A percentile compares a stretch with the other conserved stretches of the same genome.
These are phyloP conservation scores for Chara braunii DNA, from an alignment of 139 green algal genomes.

Conservation along the genomic window DNA sequence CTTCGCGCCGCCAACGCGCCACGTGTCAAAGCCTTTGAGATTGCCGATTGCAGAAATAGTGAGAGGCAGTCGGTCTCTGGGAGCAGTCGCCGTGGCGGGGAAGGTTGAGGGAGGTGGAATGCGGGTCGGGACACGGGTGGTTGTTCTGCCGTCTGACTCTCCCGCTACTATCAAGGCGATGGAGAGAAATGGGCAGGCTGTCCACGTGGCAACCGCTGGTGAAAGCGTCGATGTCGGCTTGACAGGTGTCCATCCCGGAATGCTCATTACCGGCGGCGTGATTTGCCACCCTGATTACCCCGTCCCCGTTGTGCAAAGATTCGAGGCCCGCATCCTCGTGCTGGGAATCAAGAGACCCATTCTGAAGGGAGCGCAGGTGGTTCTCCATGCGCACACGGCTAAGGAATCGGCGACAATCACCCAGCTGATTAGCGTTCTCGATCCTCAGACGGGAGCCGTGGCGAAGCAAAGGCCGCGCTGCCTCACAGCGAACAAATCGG, in stretches of 20 bases:
- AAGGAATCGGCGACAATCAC: slow-evolving; percentile 61
- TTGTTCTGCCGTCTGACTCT: slow-evolving; percentile 58
- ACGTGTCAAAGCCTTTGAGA: slow-evolving; percentile 12
- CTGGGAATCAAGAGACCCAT: slow-evolving; percentile 71
- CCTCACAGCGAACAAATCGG: slow-evolving; percentile 63
- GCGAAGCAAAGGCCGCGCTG: slow-evolving; percentile 54
- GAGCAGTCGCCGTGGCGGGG: slow-evolving; percentile 53
- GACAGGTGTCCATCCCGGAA: slow-evolving; percentile 46
- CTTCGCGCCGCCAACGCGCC: background rate
- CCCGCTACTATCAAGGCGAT: slow-evolving; percentile 48
- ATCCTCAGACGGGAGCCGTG: slow-evolving; percentile 64
- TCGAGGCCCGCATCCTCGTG: slow-evolving; percentile 67
- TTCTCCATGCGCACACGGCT: slow-evolving; percentile 63
- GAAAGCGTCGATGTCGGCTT: slow-evolving; percentile 71
- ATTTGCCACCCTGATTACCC: slow-evolving; percentile 70
- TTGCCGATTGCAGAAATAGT: slow-evolving; percentile 27
- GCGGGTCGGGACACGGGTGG: slow-evolving; percentile 41
- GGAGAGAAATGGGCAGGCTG: slow-evolving; percentile 11
- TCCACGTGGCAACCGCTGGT: slow-evolving; percentile 59
- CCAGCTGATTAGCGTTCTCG: slow-evolving; percentile 57
- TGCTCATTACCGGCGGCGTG: slow-evolving; percentile 47
- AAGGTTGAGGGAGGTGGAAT: slow-evolving; percentile 73
- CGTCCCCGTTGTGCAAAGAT: slow-evolving; percentile 52
- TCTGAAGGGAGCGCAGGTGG: slow-evolving; percentile 45
- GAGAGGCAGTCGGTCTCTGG: slow-evolving; percentile 28